Percentiles rank a stretch among this genome's conserved stretches.
These are phyloP conservation scores for Lepidium aucheri DNA, from an alignment of 345 rosid species.

Conservation along the genomic window DNA sequence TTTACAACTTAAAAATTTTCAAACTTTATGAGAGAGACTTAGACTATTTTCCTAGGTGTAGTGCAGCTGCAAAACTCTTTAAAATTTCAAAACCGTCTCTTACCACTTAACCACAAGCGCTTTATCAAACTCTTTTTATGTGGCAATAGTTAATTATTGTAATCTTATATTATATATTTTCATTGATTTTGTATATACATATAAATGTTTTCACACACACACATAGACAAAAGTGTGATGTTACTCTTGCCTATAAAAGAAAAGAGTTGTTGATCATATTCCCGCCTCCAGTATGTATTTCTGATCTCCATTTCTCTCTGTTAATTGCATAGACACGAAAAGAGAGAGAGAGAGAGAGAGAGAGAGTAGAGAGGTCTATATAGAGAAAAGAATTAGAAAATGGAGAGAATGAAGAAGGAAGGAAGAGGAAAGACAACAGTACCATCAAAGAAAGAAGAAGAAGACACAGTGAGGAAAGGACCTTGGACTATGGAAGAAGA, in stretches of 20 bases:
- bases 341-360: neutral
- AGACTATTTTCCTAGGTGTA: too few relatives aligned
- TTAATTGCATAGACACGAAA: neutral
- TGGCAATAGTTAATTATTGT: too few relatives aligned
- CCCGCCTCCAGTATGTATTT: conserved; percentile 17
- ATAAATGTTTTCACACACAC: too few relatives aligned
- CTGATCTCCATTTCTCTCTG: too few relatives aligned
- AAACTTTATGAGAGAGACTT: too few relatives aligned
- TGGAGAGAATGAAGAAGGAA: conserved; percentile 18
- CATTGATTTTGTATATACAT: too few relatives aligned
- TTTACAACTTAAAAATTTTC: too few relatives aligned
- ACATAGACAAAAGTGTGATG: too few relatives aligned
- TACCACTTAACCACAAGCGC: too few relatives aligned
- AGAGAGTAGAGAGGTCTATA: neutral
- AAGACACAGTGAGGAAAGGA: conserved; percentile 58
- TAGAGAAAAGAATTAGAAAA: neutral
- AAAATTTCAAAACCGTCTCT: too few relatives aligned
- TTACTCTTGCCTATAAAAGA: conserved; percentile 8
- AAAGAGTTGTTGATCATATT: conserved; percentile 13
- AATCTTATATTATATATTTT: neutral
- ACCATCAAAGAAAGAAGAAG: conserved; percentile 34
- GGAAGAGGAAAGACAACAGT: conserved; percentile 10
- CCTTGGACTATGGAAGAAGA: conserved; percentile 80
- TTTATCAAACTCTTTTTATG: too few relatives aligned
- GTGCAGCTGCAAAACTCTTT: too few relatives aligned